Base-by-base conservation (phyloP, 1,284 basidiomycete species). In the Puccinia novopanici region DNA sequence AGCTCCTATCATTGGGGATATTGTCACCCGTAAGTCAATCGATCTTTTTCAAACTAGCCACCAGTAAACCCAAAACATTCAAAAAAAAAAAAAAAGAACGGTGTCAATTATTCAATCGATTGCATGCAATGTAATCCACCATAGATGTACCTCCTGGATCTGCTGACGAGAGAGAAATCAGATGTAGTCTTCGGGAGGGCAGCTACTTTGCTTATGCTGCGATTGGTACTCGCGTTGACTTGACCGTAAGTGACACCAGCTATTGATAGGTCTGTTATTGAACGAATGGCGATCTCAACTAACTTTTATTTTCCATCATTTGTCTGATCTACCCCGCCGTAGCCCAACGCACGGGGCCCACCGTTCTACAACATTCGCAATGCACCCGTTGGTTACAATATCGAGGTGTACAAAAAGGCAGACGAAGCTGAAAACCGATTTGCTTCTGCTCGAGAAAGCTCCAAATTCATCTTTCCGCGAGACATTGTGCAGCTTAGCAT, bases 401-500 rank as follows among this genome's bases (percentile, higher is more conserved):
- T 71, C 50, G 67, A 79, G 13, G 67, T 79, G 30, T 71, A 70
- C 55, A 79, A 71, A n/a, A 67, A 70, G 54, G 52, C 54, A 13
- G 55, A 79, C 55, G 75, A 77, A 57, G 63, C 75, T 42, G 61
- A 77, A 27, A 77, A 54, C 34, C 63, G 68, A 50, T 77, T 77
- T 55, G 52, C 52, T 79, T 55, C 37, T n/a, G 13, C 54, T 15
- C n/a, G 65, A 61, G 76, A 79, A 10, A 40, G 30, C 24, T 71
- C 76, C 48, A 37, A 79, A 40, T 57, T 71, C 45, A 24, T 54
- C 22, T 59, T 79, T 17, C 76, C 76, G 3, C 34, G 50, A 27
- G 67, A 79, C 40, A 71, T 79, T 50, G 67, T 79, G 12, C 67
- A 71, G 70, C 52, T 79, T 17, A 79, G 67, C 45, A 79, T 71